phyloP scores from a whole-genome alignment of 2,329 filamentous ascomycete genomes.

The Curvularia eragrostidis region DNA sequence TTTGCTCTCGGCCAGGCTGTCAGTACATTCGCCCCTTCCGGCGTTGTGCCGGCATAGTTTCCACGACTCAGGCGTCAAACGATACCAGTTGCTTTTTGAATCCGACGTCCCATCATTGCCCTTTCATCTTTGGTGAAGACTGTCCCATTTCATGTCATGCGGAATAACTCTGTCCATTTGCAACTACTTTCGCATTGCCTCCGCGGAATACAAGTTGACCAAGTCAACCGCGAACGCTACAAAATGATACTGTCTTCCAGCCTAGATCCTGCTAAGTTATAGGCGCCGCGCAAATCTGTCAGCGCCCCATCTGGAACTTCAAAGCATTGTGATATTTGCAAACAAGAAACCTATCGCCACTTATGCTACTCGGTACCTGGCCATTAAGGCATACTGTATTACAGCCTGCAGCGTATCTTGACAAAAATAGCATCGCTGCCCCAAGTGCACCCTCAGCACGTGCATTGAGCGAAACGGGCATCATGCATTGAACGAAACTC shows the following conservation, averaged over 20 bases:
- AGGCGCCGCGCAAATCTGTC: neutral
- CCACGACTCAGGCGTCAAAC: neutral
- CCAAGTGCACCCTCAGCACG: neutral
- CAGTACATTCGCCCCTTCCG: neutral
- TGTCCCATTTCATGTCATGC: neutral
- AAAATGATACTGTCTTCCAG: neutral
- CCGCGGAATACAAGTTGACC: neutral
- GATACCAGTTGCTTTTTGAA: neutral
- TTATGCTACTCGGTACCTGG: neutral
- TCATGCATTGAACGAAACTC: neutral
- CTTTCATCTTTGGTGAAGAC: neutral
- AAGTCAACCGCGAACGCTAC: neutral
- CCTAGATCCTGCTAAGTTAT: neutral
- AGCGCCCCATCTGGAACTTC: neutral
- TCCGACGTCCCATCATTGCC: neutral
- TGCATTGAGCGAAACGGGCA: neutral
- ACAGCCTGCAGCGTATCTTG: neutral
- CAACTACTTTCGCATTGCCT: too few species aligned
- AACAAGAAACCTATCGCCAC: neutral
- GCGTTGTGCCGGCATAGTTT: neutral
- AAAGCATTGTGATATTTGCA: neutral
- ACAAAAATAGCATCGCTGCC: neutral
- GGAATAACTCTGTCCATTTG: neutral
- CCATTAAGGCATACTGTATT: neutral
- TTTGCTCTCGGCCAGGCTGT: neutral